Evolutionary conservation across 2,329 filamentous ascomycete species (phyloP), one percentile per base, ranked within the genome.

Genomic region (Talaromyces marneffei): DNA sequence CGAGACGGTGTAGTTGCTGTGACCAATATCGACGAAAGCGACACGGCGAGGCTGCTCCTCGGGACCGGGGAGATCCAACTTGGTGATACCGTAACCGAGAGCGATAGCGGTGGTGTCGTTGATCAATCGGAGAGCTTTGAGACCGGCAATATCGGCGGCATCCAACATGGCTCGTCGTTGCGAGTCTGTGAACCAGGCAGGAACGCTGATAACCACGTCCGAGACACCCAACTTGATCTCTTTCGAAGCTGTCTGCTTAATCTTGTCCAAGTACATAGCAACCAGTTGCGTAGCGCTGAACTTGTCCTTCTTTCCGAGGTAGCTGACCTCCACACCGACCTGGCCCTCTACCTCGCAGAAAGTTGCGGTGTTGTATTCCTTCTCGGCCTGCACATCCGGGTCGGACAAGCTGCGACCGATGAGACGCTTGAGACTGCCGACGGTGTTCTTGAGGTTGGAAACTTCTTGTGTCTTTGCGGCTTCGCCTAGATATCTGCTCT

Each of bases 361-460:
- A 63, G 87, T 83, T 57, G 92, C 90, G 39, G 92, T 92, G 74
- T 95, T 87, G 78, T 86, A 97, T 73, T 96, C 84, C 80, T 96
- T 90, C 84, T 99, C 94, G 74, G 94, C 84, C 79, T 92, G 85
- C 66, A 96, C 84, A 83, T 99, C 94, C 74, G 94, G 92, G 74
- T 99, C 94, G 76, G 83, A 88, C 79, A 93, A 84, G 65, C 85
- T 83, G 74, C 94, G 91, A 74, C 94, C 94, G 73, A 89, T 89
- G 70, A 99, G 87, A 72, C 94, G 91, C 82, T 96, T 96, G 72
- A 99, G 85, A 68, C 87, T 92, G 77, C 86, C 83, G 80, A 99
- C 90, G 69, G 94, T 99, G 85, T 99, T 99, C 84, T 97, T 99
- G 73, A 97, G 87, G 84, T 99, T 99, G 74, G 93, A 96, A 75